Base-by-base conservation (phyloP, 768 basidiomycete genomes). In the Pisolithus microcarpus region DNA sequence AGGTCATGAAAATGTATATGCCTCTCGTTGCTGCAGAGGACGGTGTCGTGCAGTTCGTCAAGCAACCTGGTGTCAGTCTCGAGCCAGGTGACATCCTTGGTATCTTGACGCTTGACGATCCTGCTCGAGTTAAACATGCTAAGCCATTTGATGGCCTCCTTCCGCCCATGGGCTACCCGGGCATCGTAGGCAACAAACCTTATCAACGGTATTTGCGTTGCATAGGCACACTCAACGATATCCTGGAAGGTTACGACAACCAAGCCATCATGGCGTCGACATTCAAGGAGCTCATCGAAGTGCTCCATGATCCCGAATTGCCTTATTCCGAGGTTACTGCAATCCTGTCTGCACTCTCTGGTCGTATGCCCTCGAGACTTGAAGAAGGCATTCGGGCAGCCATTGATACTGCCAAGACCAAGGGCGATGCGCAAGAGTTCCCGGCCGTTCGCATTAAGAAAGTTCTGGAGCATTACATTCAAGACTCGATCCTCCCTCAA, bases 1-100 rank as follows among this genome's bases (percentile, higher is more conserved):
- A 87, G 86, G 89, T 91, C 54, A 94, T 96, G 92, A 97, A 99
- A 75, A 99, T 98, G 96, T 96, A 96, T 70, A 96, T 99, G 95
- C 93, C 93, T 4, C 81, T 99, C 50, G 83, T 91, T 50, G 92
- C 93, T 5, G 80, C 87, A 3, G 96, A 99, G 66, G 91, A 95
- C 65, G 96, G 96, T 61, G 78, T 85, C 43, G 85, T 94, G 16
- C 93, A 95, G 61, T 82, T 98, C 61, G 91, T 98, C 70, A 99
- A 98, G 72, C 96, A 99, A 66, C 91, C 96, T 50, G 96, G 96
- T 61, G 91, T 94, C 63, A 93, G 91, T 57, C 80, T 99, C 49
- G 91, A 95, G 56, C 91, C 94, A 11, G 96, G 96, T 23, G 96
- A 97, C 67, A 93, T 99, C 50, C 82, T 99, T 52, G 96, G 96